phyloP scores from a whole-genome alignment of 768 basidiomycete species.

The Boletus rubropictus region DNA sequence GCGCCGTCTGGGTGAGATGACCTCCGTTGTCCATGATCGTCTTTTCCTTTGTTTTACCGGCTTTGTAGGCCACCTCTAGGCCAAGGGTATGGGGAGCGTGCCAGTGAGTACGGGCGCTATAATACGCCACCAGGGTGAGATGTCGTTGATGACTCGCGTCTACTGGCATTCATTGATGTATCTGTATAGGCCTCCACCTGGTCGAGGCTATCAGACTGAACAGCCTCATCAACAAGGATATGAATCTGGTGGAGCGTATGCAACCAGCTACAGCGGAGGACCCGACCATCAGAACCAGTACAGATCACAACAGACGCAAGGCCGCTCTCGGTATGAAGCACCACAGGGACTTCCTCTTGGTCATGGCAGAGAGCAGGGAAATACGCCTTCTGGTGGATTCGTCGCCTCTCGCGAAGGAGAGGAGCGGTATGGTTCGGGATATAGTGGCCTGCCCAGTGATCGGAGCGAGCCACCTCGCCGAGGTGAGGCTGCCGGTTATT shows the following conservation, averaged over 20 bases:
- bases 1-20: slow-evolving; percentile 14
- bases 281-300: slow-evolving; percentile 13
- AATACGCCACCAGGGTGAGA: slow-evolving; percentile 14
- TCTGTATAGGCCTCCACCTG: slow-evolving; percentile 5
- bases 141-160: not conserved
- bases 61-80: slow-evolving; percentile 8
- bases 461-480: slow-evolving; percentile 4
- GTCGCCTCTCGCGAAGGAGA: slow-evolving; percentile 8
- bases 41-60: not conserved
- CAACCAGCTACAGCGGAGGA: not conserved
- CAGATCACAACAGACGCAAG: slow-evolving; percentile 2
- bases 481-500: slow-evolving; percentile 20
- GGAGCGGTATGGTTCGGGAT: slow-evolving; percentile 3
- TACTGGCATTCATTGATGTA: not conserved
- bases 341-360: slow-evolving; percentile 2
- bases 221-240: slow-evolving; percentile 1
- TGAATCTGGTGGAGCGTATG: slow-evolving; percentile 1
- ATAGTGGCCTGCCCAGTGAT: not conserved
- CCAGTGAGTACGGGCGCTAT: slow-evolving; percentile 4
- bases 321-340: slow-evolving; percentile 7
- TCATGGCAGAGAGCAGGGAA: slow-evolving; percentile 1
- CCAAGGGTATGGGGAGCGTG: not conserved
- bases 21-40: not conserved
- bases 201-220: slow-evolving; percentile 6
- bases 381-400: slow-evolving; percentile 18